Conservation (phyloP, 2,329 filamentous ascomycete genomes). For the Madurella fahalii region DNA sequence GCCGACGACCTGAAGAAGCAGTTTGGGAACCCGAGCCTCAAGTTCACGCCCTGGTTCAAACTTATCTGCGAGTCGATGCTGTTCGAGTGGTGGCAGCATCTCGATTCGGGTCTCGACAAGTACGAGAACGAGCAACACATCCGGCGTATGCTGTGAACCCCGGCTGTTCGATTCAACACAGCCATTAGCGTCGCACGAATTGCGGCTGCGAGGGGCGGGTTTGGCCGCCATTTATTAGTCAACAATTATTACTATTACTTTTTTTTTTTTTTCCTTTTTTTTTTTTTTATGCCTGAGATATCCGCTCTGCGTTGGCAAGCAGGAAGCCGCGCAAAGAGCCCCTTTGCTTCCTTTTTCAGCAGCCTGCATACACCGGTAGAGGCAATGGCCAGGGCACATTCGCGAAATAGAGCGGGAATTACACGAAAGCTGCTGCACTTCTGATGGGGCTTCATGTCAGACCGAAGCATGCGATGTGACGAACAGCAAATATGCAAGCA, state of each 20-base stretch:
- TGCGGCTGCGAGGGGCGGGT: neutral
- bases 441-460: neutral
- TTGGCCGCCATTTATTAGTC: neutral
- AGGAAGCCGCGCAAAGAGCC: slow-evolving; percentile 21
- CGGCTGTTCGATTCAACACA: neutral
- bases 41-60: slow-evolving; percentile 99
- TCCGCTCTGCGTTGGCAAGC: slow-evolving; percentile 21
- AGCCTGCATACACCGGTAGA: slow-evolving; percentile 17
- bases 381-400: slow-evolving; percentile 4
- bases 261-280: slow-evolving; percentile 9
- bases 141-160: slow-evolving; percentile 63
- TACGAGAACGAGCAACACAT: slow-evolving; percentile 85
- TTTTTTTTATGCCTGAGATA: slow-evolving; percentile 22
- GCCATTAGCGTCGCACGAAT: neutral
- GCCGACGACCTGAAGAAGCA: slow-evolving; percentile 77
- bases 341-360: slow-evolving; percentile 22
- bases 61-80: slow-evolving; percentile 97
- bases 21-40: slow-evolving; percentile 74
- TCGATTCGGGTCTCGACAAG: slow-evolving; percentile 76
- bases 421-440: neutral
- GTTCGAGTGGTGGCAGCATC: slow-evolving; percentile 93
- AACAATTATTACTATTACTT: no score
- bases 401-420: slow-evolving; percentile 4
- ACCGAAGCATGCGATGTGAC: slow-evolving; percentile 6
- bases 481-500: neutral